A percentile compares a stretch with the other conserved stretches of the same genome.
Conservation (phyloP, 768 basidiomycete genomes). For the Amanita thiersii region DNA sequence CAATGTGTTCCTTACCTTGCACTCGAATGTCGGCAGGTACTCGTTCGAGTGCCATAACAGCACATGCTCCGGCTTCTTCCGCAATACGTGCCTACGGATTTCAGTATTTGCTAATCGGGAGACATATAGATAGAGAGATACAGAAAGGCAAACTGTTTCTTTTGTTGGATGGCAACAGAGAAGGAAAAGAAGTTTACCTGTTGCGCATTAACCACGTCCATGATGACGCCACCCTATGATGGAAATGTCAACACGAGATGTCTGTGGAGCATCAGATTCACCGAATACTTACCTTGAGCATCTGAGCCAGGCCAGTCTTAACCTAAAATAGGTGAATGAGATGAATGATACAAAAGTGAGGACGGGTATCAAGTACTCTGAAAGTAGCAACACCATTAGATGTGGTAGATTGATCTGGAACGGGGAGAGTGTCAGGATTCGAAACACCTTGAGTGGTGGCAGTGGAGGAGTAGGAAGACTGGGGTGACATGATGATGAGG, state of each 20-base stretch:
- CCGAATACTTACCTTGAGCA: slow-evolving; percentile 67
- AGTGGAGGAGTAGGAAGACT: too few species aligned
- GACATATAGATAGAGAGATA: neutral
- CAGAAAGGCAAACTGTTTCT: slow-evolving; percentile 10
- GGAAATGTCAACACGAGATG: slow-evolving; percentile 5
- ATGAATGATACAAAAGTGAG: slow-evolving; percentile 7
- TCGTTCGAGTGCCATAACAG: slow-evolving; percentile 95
- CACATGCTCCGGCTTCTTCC: slow-evolving; percentile 95
- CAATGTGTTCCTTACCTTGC: slow-evolving; percentile 35
- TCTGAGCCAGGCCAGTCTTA: slow-evolving; percentile 92
- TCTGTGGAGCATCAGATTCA: slow-evolving; percentile 4
- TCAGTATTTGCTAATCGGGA: neutral
- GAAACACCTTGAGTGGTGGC: slow-evolving; percentile 34
- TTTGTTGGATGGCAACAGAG: slow-evolving; percentile 8
- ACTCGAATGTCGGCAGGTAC: slow-evolving; percentile 93
- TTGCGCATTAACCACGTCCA: slow-evolving; percentile 89
- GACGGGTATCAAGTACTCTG: slow-evolving; percentile 35
- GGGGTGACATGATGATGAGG: too few species aligned
- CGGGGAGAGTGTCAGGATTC: slow-evolving; percentile 31
- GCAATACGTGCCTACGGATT: slow-evolving; percentile 79
- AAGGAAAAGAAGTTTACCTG: slow-evolving; percentile 27
- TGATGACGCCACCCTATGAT: slow-evolving; percentile 75
- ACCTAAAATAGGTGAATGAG: slow-evolving; percentile 38
- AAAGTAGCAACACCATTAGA: slow-evolving; percentile 62
- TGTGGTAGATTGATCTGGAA: slow-evolving; percentile 46